Conservation (phyloP, 1,139 yeast species). For the Taiozyma sp. region DNA sequence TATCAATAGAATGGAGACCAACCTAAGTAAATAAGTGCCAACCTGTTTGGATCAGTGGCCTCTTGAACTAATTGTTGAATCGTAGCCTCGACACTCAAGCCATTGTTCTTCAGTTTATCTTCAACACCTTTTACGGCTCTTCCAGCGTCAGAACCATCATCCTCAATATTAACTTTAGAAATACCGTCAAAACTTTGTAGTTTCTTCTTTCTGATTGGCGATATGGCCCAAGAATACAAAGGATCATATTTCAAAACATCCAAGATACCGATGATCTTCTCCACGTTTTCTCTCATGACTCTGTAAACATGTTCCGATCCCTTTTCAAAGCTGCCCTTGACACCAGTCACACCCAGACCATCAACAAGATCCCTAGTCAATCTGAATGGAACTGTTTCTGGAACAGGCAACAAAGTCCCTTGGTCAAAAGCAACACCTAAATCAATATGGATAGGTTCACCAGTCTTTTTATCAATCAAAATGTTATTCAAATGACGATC, state of each 20-base stretch:
- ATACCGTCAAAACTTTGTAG: constrained; percentile 39
- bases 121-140: constrained; percentile 72
- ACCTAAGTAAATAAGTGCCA: constrained; percentile 78
- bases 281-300: constrained; percentile 61
- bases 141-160: constrained; percentile 72
- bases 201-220: constrained; percentile 59
- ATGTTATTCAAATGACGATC: constrained; percentile 94
- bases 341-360: constrained; percentile 86
- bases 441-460: constrained; percentile 95
- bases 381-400: constrained; percentile 93
- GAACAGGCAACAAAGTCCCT: constrained; percentile 78
- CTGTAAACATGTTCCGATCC: constrained; percentile 72
- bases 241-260: constrained; percentile 93
- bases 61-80: constrained; percentile 77
- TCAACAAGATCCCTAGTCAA: constrained; percentile 87
- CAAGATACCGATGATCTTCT: constrained; percentile 72
- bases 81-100: constrained; percentile 77
- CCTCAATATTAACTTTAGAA: constrained; percentile 29
- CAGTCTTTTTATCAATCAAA: constrained; percentile 68
- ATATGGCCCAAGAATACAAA: constrained; percentile 81
- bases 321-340: constrained; percentile 67
- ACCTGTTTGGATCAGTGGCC: constrained; percentile 63
- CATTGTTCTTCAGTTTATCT: constrained; percentile 61
- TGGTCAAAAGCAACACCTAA: constrained; percentile 95
- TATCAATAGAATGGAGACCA: constrained; percentile 52